Conservation (phyloP, 257 asterid genomes). For the Forsythia suspensa region DNA sequence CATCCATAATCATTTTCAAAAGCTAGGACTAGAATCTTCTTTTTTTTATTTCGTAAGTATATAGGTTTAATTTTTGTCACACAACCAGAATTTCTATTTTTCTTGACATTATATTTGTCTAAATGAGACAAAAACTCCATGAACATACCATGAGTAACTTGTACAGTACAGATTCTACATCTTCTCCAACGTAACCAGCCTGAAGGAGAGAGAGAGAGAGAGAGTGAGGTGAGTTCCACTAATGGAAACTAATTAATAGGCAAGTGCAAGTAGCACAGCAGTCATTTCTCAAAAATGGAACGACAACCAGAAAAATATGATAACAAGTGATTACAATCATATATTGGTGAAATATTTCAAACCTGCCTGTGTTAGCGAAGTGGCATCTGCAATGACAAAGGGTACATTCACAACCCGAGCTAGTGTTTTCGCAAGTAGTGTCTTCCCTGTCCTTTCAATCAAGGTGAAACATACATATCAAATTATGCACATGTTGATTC, state of each 20-base stretch:
- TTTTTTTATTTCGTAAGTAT: neutral
- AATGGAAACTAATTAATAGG: neutral
- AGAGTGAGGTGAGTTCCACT: conserved; percentile 15
- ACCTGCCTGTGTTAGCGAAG: conserved; percentile 96
- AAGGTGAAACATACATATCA: conserved; percentile 41
- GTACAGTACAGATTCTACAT: conserved; percentile 83
- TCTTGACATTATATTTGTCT: neutral
- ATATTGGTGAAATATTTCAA: conserved; percentile 40
- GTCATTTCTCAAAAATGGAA: neutral
- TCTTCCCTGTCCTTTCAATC: conserved; percentile 86
- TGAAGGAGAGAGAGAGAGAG: conserved; percentile 30
- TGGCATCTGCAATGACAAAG: conserved; percentile 88
- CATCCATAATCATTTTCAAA: neutral
- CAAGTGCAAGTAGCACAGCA: conserved; percentile 8
- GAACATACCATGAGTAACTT: conserved; percentile 73
- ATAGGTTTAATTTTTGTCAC: neutral
- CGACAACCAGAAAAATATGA: conserved; percentile 1
- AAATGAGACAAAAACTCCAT: conserved; percentile 16
- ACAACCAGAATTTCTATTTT: conserved; percentile 19
- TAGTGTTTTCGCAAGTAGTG: conserved; percentile 93
- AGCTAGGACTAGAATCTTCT: neutral
- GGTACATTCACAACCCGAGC: conserved; percentile 94
- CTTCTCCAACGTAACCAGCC: conserved; percentile 99
- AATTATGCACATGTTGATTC: conserved; percentile 20
- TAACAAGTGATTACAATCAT: conserved; percentile 16